Evolutionary conservation across 805 yeast genomes (phyloP), one percentile per base, ranked within the genome.

Genomic region (Ogataea trehalophila): DNA sequence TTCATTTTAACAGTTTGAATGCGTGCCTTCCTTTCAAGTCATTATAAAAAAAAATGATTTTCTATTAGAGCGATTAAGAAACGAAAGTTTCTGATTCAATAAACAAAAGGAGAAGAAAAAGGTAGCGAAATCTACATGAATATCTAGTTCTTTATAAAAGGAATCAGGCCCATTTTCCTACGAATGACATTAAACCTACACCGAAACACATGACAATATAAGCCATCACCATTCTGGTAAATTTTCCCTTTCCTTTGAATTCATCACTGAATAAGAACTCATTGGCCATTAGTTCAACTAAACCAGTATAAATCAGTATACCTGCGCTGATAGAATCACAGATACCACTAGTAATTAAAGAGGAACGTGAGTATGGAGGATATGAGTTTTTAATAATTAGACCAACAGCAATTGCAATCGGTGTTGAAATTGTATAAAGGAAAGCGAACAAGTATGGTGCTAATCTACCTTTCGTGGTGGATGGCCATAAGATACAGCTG

Each of bases 271-370:
- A 76, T 47, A 81, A 68, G 57, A 83, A 80, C 54, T 86, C 92
- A 56, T 80, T 81, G 3, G 90, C 91, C 79, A 85, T 73, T 44
- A 86, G 69, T 62, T 85, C 92, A 18, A 86, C 86, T 41, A 85
- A 60, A 53, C 88, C 87, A 37, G 87, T 82, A 65, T 85, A 86
- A 35, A 86, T 68, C 57, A 86, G 69, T 49, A 87, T 80, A 46
- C 95, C 95, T 1, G 90, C 72, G 34, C 91, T 83, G 42, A 86
- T 70, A 1, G 89, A 70, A 58, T 87, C 91, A 53, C 84, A 80
- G 9, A 77, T 72, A 44, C 94, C 94, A 42, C 80, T 82, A 1
- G 85, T 73, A 47, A 83, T 76, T 46, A 80, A 69, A 3, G 85
- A 76, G 1, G 67, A 73, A 59, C 77, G 68, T 5, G 83, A 73